Conservation (phyloP, 2,329 filamentous ascomycete genomes). For the Penicillium sp. region DNA sequence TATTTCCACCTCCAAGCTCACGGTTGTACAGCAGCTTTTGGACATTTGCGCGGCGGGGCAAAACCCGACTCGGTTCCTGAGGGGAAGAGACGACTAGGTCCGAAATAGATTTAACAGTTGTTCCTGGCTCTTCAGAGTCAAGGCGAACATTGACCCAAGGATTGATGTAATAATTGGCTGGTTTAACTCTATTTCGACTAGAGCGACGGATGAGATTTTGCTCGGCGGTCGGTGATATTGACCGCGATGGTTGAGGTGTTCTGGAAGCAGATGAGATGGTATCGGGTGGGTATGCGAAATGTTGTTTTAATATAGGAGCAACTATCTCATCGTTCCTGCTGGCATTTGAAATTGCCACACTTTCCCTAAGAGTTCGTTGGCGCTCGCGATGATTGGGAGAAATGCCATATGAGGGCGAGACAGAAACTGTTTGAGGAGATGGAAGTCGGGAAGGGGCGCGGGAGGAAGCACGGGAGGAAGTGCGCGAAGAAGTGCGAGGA, state of each 20-base stretch:
- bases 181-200: slow-evolving; percentile 25
- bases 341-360: slow-evolving; percentile 5
- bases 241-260: background rate
- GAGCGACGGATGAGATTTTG: slow-evolving; percentile 25
- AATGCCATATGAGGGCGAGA: background rate
- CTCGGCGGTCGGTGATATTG: background rate
- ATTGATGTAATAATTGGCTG: slow-evolving; percentile 33
- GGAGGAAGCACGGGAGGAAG: background rate
- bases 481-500: background rate
- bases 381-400: background rate
- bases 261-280: background rate
- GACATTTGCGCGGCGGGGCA: background rate
- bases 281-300: background rate
- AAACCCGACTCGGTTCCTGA: background rate
- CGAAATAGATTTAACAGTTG: background rate
- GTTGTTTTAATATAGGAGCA: background rate
- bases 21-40: slow-evolving; percentile 28
- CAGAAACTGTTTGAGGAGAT: background rate
- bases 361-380: slow-evolving; percentile 5
- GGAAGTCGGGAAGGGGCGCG: background rate
- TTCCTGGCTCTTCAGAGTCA: slow-evolving; percentile 1
- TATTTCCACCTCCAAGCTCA: slow-evolving; percentile 23
- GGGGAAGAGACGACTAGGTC: background rate
- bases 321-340: slow-evolving; percentile 1
- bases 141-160: slow-evolving; percentile 13